Evolutionary conservation across 768 basidiomycete genomes (phyloP), one percentile per base, ranked within the genome.

Genomic region (Exsudoporus frostii): DNA sequence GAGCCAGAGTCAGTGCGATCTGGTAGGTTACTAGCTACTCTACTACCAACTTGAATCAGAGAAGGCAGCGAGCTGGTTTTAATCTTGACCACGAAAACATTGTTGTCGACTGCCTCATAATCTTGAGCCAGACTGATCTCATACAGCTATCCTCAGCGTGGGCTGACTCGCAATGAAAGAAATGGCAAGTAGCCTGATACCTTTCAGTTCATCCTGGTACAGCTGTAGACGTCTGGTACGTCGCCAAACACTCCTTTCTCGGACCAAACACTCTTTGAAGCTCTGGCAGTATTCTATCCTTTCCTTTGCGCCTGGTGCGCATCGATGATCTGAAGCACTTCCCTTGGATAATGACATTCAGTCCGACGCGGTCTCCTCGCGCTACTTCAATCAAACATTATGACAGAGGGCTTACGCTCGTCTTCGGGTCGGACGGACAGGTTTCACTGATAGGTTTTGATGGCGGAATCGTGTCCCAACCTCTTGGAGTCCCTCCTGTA

Each of bases 261-360:
- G 15, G 7, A 40, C 27, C 15, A 14, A 24, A 5, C 44, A 24
- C 45, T 25, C 33, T 13, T 47, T 25, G 15, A 47, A 25, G 34
- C 22, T 36, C 33, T 36, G 34, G 45, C 19, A 36, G 29, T 14
- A 48, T 50, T 53, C 36, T 42, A 11, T 48, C 24, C 32, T 24
- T n/a, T 44, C 38, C 7, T 50, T 48, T 63, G 66, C 65, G 66
- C 66, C 66, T 47, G 67, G 66, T 44, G 66, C 66, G 67, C 65
- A 45, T 57, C 50, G 29, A 66, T 68, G 62, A 62, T 60, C 43
- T 57, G 29, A 51, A 41, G 32, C 9, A 38, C 38, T 32, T 24
- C 14, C 49, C 11, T 54, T 39, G 58, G 48, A 68, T 58, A 41
- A 66, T 68, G 66, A 48, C 19, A 48, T 36, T 24, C 43, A 53